Evolutionary conservation across 306 rosid genomes (phyloP).

Genomic region (Dalbergia cultrata): DNA sequence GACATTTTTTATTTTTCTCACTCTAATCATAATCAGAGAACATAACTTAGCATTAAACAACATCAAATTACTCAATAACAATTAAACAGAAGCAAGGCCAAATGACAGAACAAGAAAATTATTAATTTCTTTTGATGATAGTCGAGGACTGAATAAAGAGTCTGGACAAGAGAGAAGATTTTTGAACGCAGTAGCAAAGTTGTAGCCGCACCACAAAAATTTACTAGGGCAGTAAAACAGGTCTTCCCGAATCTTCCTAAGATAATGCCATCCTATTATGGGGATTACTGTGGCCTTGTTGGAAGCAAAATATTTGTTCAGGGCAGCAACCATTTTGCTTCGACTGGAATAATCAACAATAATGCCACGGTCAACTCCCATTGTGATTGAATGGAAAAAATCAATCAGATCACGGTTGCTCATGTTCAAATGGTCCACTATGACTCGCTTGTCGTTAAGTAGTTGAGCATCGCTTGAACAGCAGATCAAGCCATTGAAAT

Average conservation of each 20-base stretch:
- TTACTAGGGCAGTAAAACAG: neutral
- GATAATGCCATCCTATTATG: neutral
- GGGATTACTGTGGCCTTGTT: neutral
- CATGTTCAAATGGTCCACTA: no score
- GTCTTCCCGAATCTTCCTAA: no score
- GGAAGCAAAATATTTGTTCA: neutral
- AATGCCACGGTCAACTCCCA: neutral
- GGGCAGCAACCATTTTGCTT: neutral
- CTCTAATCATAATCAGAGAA: no score
- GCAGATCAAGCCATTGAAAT: slow-evolving; percentile 8
- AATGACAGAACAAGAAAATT: no score
- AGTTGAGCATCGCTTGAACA: no score
- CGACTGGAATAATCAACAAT: neutral
- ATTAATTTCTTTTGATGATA: neutral
- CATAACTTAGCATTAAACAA: no score
- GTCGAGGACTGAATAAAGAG: neutral
- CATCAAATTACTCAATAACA: no score
- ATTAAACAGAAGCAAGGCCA: no score
- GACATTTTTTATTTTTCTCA: no score
- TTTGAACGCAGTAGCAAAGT: neutral
- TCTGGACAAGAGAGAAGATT: slow-evolving; percentile 8
- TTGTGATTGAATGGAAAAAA: neutral
- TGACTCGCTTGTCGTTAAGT: no score
- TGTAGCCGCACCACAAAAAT: slow-evolving; percentile 7
- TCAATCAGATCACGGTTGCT: neutral